Percentiles rank a stretch among this genome's conserved stretches.
These are phyloP conservation scores for Raphanus hybrid DNA, from an alignment of 441 rosid genomes.

Conservation along the genomic window DNA sequence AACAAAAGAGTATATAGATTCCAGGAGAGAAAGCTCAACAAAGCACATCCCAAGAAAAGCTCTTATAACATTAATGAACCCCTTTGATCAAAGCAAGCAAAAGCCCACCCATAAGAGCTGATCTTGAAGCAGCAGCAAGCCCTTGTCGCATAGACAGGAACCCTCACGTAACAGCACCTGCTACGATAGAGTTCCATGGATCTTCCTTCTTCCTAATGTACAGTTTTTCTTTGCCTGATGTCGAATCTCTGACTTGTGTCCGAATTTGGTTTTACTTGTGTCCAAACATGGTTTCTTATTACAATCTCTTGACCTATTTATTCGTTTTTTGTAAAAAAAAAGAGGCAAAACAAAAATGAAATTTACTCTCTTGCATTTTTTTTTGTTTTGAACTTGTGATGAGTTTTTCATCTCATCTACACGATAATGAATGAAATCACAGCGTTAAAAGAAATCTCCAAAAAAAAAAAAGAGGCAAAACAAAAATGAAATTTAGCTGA, in stretches of 20 bases:
- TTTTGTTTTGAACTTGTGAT: too few species aligned
- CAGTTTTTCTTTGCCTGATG: not conserved
- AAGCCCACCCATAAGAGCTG: slow-evolving; percentile 59
- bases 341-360: too few species aligned
- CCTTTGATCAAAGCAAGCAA: slow-evolving; percentile 65
- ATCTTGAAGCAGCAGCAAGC: slow-evolving; percentile 50
- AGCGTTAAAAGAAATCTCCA: too few species aligned
- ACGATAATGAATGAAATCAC: too few species aligned
- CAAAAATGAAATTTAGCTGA: not conserved
- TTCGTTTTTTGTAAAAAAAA: not conserved
- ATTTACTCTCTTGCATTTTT: too few species aligned
- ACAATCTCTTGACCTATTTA: not conserved
- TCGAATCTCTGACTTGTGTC: not conserved
- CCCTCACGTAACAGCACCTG: slow-evolving; percentile 75
- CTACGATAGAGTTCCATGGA: slow-evolving; percentile 70
- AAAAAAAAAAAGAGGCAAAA: not conserved
- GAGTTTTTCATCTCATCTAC: too few species aligned
- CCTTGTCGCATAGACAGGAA: slow-evolving; percentile 66
- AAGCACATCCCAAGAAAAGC: not conserved
- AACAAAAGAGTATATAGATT: not conserved
- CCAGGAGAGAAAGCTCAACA: slow-evolving; percentile 1
- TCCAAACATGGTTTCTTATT: not conserved
- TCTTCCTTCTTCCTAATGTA: slow-evolving; percentile 68
- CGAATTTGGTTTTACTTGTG: not conserved
- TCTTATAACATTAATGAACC: slow-evolving; percentile 37